Evolutionary conservation across 441 rosid genomes (phyloP).

Genomic region (Adansonia madagascariensis): DNA sequence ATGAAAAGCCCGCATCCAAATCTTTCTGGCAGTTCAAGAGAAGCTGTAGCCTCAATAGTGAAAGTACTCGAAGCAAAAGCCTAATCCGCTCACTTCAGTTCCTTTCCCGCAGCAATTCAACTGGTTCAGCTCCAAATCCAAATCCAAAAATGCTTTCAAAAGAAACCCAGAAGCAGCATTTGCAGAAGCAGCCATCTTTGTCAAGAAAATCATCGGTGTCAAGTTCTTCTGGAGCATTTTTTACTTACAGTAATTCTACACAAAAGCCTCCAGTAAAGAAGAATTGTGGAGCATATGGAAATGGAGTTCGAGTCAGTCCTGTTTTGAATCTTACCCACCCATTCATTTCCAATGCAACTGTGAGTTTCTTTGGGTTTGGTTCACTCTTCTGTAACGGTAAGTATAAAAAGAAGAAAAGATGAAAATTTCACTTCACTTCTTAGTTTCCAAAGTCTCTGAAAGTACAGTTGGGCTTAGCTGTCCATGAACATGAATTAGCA

Average conservation of each 20-base stretch:
- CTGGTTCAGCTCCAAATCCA: constrained; percentile 74
- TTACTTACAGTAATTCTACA: constrained; percentile 34
- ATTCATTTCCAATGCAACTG: constrained; percentile 66
- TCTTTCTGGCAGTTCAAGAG: constrained; percentile 78
- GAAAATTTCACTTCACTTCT: constrained; percentile 21
- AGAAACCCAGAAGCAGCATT: constrained; percentile 38
- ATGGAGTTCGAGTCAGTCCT: constrained; percentile 63
- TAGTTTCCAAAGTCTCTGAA: constrained; percentile 34
- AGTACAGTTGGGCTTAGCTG: constrained; percentile 53
- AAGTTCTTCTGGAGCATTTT: constrained; percentile 35
- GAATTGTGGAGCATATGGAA: constrained; percentile 50
- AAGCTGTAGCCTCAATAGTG: constrained; percentile 76
- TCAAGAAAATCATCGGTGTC: constrained; percentile 45
- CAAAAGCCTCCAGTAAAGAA: constrained; percentile 53
- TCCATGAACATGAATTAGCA: constrained; percentile 31
- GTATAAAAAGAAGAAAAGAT: constrained; percentile 65
- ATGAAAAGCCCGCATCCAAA: constrained; percentile 41
- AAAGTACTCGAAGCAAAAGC: constrained; percentile 49
- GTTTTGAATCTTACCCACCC: constrained; percentile 70
- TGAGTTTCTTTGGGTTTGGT: constrained; percentile 64
- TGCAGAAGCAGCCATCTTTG: constrained; percentile 44
- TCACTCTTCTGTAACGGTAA: constrained; percentile 75
- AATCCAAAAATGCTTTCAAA: constrained; percentile 42
- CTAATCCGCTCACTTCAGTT: constrained; percentile 66
- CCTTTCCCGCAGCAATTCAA: constrained; percentile 82